Base-by-base conservation (phyloP, 495 filamentous ascomycete species). In the Trichoderma virens region DNA sequence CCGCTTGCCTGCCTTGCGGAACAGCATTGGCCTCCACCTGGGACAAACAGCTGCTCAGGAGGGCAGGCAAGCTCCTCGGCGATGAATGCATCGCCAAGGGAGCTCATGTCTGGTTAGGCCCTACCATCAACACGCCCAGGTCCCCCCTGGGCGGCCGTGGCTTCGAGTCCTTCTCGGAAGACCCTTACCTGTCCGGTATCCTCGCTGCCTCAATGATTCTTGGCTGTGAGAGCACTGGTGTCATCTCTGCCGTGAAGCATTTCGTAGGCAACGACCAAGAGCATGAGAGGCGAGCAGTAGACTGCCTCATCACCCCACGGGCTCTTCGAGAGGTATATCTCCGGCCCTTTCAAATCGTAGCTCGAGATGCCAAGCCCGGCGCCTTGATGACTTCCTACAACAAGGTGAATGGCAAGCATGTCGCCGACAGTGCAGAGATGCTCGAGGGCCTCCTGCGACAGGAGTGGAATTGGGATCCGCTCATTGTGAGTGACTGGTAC, bases 341-440 rank as follows among this genome's bases (percentile, higher is more conserved):
- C 11, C 79, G 86, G 66, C 91, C 91, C 0, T 95, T 95, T 72
- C 88, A 92, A 74, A 86, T 91, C 70, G 90, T 90, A 3, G 79
- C 91, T 66, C 80, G 89, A n/a, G 90, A 93, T 64, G 86, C 88
- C 45, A 85, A 86, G 47, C 87, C 90, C 5, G 87, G 89, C 76
- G 89, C 90, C 38, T 72, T 93, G 60, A 95, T 95, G 90, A 87
- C 85, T 0, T 86, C 88, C n/a, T 95, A 95, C 66, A 93, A 93
- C 68, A 78, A 87, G n/a, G 76, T 93, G 65, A 93, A 93, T 71
- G 90, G 91, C 0, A 76, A 79, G 11, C 90, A 95, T 72, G 85
- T 88, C 11, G 89, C 89, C 70, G 88, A 90, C 83, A 88, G 90
- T 62, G 76, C 80, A 54, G 80, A 86, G 64, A 83, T 88, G 1